These are phyloP conservation scores for Aspergillus indologenus DNA, from an alignment of 495 filamentous ascomycete species.

Conservation along the genomic window DNA sequence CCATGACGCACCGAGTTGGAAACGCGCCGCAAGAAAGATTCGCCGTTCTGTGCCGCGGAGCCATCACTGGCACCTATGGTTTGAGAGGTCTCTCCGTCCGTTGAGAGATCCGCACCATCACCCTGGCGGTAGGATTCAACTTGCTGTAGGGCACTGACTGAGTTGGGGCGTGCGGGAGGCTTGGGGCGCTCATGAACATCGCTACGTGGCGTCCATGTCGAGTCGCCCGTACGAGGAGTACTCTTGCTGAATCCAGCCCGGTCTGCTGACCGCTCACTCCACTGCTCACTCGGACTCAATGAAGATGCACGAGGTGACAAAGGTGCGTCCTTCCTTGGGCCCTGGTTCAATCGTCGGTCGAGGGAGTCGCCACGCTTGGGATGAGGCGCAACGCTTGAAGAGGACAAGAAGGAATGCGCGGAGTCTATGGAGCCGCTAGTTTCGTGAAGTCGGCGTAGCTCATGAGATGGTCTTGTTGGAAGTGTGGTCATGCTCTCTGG, in stretches of 20 bases:
- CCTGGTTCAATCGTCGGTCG: slow-evolving; percentile 34
- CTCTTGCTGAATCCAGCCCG: slow-evolving; percentile 14
- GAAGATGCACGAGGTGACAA: slow-evolving; percentile 25
- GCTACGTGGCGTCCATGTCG: slow-evolving; percentile 60
- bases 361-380: slow-evolving; percentile 61
- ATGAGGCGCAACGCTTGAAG: slow-evolving; percentile 28
- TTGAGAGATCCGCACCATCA: slow-evolving; percentile 57
- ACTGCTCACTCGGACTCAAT: slow-evolving; percentile 18
- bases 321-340: slow-evolving; percentile 36
- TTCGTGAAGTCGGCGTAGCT: slow-evolving; percentile 39
- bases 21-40: slow-evolving; percentile 78
- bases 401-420: slow-evolving; percentile 28
- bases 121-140: slow-evolving; percentile 32
- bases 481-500: slow-evolving; percentile 28
- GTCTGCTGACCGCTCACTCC: slow-evolving; percentile 16
- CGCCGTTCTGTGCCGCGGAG: slow-evolving; percentile 41
- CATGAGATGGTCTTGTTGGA: slow-evolving; percentile 37
- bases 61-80: slow-evolving; percentile 70
- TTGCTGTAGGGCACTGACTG: slow-evolving; percentile 47
- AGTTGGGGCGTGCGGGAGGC: slow-evolving; percentile 47
- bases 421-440: slow-evolving; percentile 36
- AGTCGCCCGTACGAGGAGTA: slow-evolving; percentile 25
- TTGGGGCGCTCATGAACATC: slow-evolving; percentile 38
- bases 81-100: slow-evolving; percentile 88
- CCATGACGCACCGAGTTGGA: slow-evolving; percentile 92